Percentiles rank a stretch among this genome's conserved stretches.
These are phyloP conservation scores for Cryptomeria japonica DNA, from an alignment of 75 land plant genomes.

Conservation along the genomic window DNA sequence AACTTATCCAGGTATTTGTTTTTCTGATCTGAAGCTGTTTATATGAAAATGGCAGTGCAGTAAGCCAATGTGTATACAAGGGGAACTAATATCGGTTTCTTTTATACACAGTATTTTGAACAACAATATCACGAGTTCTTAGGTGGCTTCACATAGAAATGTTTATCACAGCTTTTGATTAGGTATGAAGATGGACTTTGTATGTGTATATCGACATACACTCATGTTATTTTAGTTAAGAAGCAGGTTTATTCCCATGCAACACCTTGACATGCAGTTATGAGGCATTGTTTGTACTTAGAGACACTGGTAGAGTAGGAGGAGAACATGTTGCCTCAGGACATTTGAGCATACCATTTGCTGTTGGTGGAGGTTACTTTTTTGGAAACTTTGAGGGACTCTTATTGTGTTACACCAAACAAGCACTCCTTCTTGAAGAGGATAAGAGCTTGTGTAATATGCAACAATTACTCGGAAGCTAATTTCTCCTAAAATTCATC, in stretches of 20 bases:
- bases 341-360: not conserved
- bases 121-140: not conserved
- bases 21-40: not conserved
- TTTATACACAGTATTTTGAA: not conserved
- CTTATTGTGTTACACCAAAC: not conserved
- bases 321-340: not conserved
- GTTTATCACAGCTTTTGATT: not conserved
- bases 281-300: too few relatives aligned
- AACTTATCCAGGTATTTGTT: not conserved
- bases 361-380: not conserved
- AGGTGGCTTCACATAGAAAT: not conserved
- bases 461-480: not conserved
- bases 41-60: not conserved
- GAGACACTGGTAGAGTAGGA: not conserved
- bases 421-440: not conserved
- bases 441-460: not conserved
- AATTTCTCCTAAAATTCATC: not conserved
- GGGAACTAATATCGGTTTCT: not conserved
- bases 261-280: not conserved
- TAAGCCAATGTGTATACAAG: not conserved
- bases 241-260: not conserved
- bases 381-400: not conserved
- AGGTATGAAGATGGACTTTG: not conserved
- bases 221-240: not conserved
- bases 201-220: not conserved